Base-by-base conservation (phyloP, 2,329 filamentous ascomycete species). In the Colletotrichum limetticola region DNA sequence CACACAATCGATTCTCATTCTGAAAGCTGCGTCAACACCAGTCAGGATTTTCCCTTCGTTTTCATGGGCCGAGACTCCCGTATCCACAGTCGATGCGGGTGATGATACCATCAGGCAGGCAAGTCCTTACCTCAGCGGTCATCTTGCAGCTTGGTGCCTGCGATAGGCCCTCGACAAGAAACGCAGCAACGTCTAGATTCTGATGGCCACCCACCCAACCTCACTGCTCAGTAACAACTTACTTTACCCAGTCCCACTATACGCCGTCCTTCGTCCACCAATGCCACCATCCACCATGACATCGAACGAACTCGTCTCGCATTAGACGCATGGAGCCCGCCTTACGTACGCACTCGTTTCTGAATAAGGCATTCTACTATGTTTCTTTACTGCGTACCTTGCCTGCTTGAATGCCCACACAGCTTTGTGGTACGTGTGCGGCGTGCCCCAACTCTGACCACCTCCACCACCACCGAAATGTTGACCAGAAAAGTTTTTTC, bases 291-390 rank as follows among this genome's bases (percentile, higher is more conserved):
- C 28, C 60, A 63, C 52, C 60, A 32, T 30, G 12, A 32, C 60
- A 71, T 71, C 49, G 68, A 71, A 71, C 37, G 68, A 71, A 68
- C 68, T 49, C 56, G 64, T 49, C 55, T 68, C 49, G 68, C 49
- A 71, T 55, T 58, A 55, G 19, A 62, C 46, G 46, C 57, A 49
- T 68, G 26, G 35, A 46, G 37, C 37, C 46, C 49, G 64, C 68
- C 58, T 69, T 69, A 69, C 66, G 66, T 72, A 64, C 66, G 66
- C 66, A 63, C 66, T 57, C 68, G 53, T 72, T 69, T 69, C 59
- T 64, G 55, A 56, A 46, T 28, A 64, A 72, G 66, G 55, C 66
- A 64, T 58, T 14, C 16, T 63, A 11, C 46, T 6, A 19, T 24
- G 32, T 35, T 46, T 35, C 24, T 46, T 16, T 26, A 46, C 11